phyloP scores from a whole-genome alignment of 176 grass and related monocot species.

The Triticum dicoccoides region DNA sequence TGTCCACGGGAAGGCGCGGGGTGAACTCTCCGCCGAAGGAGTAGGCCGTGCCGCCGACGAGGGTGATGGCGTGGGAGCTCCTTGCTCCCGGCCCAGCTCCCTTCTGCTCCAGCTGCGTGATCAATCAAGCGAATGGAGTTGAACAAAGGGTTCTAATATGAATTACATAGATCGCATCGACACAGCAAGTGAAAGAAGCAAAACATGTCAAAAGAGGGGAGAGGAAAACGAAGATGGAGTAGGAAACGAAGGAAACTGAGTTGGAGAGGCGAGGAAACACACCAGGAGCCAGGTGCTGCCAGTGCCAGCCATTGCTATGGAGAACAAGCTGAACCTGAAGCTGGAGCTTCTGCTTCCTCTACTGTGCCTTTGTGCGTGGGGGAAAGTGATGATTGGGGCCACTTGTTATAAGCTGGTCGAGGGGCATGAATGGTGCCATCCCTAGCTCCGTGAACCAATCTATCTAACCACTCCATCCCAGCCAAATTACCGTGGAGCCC shows the following conservation, averaged over 20 bases:
- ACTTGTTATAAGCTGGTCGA: neutral
- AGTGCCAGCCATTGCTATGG: slow-evolving; percentile 38
- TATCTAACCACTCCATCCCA: neutral
- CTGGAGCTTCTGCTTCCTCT: neutral
- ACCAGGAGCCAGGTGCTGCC: slow-evolving; percentile 62
- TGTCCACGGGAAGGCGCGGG: slow-evolving; percentile 80
- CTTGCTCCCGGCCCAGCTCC: slow-evolving; percentile 60
- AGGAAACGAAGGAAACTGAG: neutral
- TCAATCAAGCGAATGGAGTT: neutral
- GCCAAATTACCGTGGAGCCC: slow-evolving; percentile 19
- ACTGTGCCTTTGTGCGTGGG: neutral
- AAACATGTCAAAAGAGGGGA: neutral
- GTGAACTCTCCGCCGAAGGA: slow-evolving; percentile 89
- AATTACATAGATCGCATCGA: neutral
- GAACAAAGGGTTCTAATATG: neutral
- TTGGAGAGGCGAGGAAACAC: neutral
- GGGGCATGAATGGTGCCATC: neutral
- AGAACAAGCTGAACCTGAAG: neutral
- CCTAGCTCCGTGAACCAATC: neutral
- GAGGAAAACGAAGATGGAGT: neutral
- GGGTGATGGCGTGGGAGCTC: slow-evolving; percentile 77
- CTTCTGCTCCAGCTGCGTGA: slow-evolving; percentile 59
- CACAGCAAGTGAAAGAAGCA: neutral
- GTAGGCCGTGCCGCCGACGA: slow-evolving; percentile 65
- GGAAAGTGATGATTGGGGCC: neutral